Evolutionary conservation across 306 rosid genomes (phyloP), one percentile per base, ranked within the genome.

Genomic region (Calophaca sinica): DNA sequence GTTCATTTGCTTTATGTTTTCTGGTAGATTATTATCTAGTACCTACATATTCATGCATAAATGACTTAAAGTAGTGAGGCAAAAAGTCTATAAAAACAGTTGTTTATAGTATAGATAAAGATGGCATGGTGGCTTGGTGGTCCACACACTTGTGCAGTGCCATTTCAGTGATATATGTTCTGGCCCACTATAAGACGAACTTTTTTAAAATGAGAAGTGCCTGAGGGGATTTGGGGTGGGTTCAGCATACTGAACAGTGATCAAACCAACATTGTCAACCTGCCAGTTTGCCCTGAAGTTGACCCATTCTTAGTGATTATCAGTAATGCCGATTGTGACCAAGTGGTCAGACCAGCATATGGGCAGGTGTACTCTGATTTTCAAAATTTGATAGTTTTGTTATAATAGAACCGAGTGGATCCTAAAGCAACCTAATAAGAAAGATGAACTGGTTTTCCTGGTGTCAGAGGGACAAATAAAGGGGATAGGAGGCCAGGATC

Each of bases 1-100:
- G 35, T 74, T 75, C 57, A 42, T 29, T 62, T 62, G 49, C 10
- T 58, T 49, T 68, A 26, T 36, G 41, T 68, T 69, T 74, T 68
- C 67, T 4, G 12, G 4, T 41, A 15, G 39, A 36, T 63, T 69
- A 26, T 28, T 4, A 41, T 31, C 12, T 52, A 62, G 38, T 7
- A 11, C 46, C 42, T 39, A 12, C 28, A 50, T 68, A 49, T 51
- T 59, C 58, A 68, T 42, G 62, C 58, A 53, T 68, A 38, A 38
- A 74, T 74, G 48, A 28, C 46, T 60, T 42, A 20, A 3, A 55
- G 20, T 4, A 6, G 5, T 68, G 26, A 15, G 62, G 33, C 11
- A 10, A 39, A 49, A 28, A 54, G 11, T 28, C 71, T 46, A 31
- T 36, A 58, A 64, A 32, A 57, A 31, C 72, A 55, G 52, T 55